Conservation (phyloP, 2,329 filamentous ascomycete species). For the Xylogone sp. region DNA sequence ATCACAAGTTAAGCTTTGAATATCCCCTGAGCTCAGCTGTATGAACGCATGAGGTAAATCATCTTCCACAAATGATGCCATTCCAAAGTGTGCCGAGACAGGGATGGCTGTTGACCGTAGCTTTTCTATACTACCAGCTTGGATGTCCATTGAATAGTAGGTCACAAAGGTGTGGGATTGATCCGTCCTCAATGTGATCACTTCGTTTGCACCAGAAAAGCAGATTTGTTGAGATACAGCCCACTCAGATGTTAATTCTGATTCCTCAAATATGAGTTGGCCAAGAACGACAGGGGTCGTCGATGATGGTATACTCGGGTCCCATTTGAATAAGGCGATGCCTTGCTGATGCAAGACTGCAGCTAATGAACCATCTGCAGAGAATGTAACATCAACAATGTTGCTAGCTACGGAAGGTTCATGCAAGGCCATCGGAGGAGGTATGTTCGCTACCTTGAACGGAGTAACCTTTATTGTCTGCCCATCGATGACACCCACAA, state of each 20-base stretch:
- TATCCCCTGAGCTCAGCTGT: slow-evolving; percentile 22
- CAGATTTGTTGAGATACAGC: slow-evolving; percentile 22
- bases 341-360: slow-evolving; percentile 67
- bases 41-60: slow-evolving; percentile 18
- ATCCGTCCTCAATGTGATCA: slow-evolving; percentile 17
- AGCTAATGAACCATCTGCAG: slow-evolving; percentile 58
- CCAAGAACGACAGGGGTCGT: slow-evolving; percentile 38
- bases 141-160: slow-evolving; percentile 21
- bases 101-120: slow-evolving; percentile 6
- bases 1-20: slow-evolving; percentile 23
- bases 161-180: slow-evolving; percentile 13
- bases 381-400: slow-evolving; percentile 72
- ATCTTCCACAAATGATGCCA: slow-evolving; percentile 22
- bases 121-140: slow-evolving; percentile 22
- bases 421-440: slow-evolving; percentile 87
- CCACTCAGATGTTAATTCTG: slow-evolving; percentile 6
- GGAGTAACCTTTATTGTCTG: slow-evolving; percentile 77
- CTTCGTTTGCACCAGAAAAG: slow-evolving; percentile 17
- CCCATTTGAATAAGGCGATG: slow-evolving; percentile 68
- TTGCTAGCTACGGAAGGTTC: slow-evolving; percentile 62
- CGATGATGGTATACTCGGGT: slow-evolving; percentile 52
- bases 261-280: slow-evolving; percentile 35
- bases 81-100: slow-evolving; percentile 12
- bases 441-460: slow-evolving; percentile 77
- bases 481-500: slow-evolving; percentile 83